Evolutionary conservation across 352 stramenopile species (phyloP).

Genomic region (Phytophthora idaei): DNA sequence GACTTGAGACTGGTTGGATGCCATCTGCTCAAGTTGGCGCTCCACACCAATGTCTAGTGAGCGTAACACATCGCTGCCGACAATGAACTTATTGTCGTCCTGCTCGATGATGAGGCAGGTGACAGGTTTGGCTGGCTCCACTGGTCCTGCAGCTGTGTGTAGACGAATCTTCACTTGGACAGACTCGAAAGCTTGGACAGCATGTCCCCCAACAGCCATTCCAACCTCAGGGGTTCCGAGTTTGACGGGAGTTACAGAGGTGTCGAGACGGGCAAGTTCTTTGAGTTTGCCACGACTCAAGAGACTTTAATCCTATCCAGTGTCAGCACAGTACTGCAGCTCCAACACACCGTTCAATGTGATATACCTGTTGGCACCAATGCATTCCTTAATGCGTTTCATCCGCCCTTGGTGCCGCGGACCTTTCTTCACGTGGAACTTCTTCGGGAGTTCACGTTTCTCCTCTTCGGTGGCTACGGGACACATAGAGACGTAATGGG

Average conservation of each 20-base stretch:
- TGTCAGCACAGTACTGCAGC: slow-evolving; percentile 6
- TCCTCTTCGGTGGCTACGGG: background rate
- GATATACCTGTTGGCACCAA: background rate
- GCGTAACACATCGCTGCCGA: slow-evolving; percentile 8
- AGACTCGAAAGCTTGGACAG: too few relatives aligned
- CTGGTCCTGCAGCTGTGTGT: background rate
- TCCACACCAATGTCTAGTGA: slow-evolving; percentile 6
- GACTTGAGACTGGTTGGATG: background rate
- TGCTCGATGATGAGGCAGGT: slow-evolving; percentile 13
- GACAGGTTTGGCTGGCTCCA: slow-evolving; percentile 7
- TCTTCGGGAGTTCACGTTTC: slow-evolving; percentile 12
- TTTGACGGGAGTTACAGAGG: background rate
- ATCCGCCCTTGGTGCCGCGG: background rate
- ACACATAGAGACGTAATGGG: too few relatives aligned
- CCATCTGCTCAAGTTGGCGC: slow-evolving; percentile 3
- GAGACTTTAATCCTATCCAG: slow-evolving; percentile 4
- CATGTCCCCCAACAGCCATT: slow-evolving; percentile 8
- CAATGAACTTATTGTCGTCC: slow-evolving; percentile 14
- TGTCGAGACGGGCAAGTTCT: background rate
- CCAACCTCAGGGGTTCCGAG: background rate
- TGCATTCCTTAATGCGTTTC: slow-evolving; percentile 17
- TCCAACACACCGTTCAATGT: slow-evolving; percentile 6
- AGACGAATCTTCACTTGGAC: background rate
- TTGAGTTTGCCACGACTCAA: slow-evolving; percentile 5
- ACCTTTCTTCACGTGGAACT: slow-evolving; percentile 6